Percentiles rank a stretch among this genome's conserved stretches.
phyloP scores from a whole-genome alignment of 345 rosid genomes.

The Hypericum perforatum region DNA sequence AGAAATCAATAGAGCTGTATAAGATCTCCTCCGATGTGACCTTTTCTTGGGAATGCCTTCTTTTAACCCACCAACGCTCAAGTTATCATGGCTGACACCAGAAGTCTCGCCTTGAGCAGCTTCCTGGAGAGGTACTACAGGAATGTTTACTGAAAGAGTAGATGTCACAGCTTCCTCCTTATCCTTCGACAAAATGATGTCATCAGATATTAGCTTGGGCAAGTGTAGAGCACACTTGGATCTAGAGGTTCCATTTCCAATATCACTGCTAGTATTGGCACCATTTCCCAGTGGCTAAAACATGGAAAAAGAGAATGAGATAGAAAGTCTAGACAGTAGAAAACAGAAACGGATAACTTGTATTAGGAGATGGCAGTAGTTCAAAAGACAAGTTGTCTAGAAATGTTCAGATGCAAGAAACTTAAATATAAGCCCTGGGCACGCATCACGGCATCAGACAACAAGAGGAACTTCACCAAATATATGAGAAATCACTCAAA shows the following conservation, averaged over 20 bases:
- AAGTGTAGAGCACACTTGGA: conserved; percentile 19
- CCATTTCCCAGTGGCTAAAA: conserved; percentile 32
- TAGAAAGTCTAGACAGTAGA: neutral
- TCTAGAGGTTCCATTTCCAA: conserved; percentile 29
- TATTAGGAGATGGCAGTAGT: too few species aligned
- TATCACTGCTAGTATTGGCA: conserved; percentile 21
- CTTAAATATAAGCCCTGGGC: too few species aligned
- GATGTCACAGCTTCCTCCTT: conserved; percentile 18
- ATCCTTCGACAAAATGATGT: conserved; percentile 29
- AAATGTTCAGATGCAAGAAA: too few species aligned
- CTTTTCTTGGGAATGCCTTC: conserved; percentile 34
- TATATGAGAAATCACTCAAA: too few species aligned
- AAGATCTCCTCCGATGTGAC: conserved; percentile 75
- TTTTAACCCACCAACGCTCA: conserved; percentile 15
- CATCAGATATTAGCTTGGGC: conserved; percentile 21
- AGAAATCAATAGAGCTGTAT: conserved; percentile 64
- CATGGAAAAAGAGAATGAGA: conserved; percentile 8
- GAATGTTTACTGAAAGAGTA: conserved; percentile 24
- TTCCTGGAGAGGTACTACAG: conserved; percentile 27
- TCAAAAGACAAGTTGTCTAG: too few species aligned
- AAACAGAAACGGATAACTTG: neutral
- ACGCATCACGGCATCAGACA: too few species aligned
- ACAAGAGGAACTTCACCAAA: too few species aligned
- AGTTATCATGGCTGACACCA: conserved; percentile 20
- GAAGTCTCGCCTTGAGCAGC: conserved; percentile 22